Evolutionary conservation across 176 grass and related monocot genomes (phyloP).

Genomic region (Typha latifolia): DNA sequence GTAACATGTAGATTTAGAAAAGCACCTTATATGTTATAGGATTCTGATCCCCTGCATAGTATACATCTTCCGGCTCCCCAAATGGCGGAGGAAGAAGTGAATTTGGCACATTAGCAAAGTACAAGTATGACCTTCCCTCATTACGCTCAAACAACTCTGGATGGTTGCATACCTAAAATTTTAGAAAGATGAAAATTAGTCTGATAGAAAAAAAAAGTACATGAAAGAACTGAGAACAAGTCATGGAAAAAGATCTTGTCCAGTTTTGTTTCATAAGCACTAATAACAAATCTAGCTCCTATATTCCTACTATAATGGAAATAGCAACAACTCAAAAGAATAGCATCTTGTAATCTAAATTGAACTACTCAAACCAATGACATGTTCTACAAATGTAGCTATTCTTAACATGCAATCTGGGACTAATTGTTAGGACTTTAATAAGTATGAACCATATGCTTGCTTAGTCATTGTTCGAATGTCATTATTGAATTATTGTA

Average conservation of each 20-base stretch:
- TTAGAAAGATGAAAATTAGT: conserved; percentile 3
- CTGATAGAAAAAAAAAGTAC: conserved; percentile 7
- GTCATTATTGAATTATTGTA: no score
- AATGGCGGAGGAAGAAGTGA: conserved; percentile 87
- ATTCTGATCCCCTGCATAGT: conserved; percentile 81
- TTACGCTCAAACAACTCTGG: conserved; percentile 98
- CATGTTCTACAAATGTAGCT: no score
- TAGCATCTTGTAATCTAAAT: no score
- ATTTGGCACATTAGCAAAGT: conserved; percentile 85
- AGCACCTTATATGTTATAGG: conserved; percentile 78
- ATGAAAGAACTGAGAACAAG: background rate
- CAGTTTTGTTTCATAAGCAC: no score
- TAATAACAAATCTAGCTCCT: no score
- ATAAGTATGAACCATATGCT: no score
- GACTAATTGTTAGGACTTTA: no score
- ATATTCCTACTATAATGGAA: background rate
- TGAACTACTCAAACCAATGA: no score
- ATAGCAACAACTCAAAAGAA: background rate
- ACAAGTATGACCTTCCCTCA: conserved; percentile 88
- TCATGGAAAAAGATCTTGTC: background rate
- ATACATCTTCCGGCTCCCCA: conserved; percentile 80
- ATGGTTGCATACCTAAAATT: conserved; percentile 95
- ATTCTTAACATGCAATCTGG: no score
- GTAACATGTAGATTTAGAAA: background rate
- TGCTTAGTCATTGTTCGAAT: no score